A percentile compares a stretch with the other conserved stretches of the same genome.
Conservation (phyloP, 2,329 filamentous ascomycete genomes). For the Botrytis porri region DNA sequence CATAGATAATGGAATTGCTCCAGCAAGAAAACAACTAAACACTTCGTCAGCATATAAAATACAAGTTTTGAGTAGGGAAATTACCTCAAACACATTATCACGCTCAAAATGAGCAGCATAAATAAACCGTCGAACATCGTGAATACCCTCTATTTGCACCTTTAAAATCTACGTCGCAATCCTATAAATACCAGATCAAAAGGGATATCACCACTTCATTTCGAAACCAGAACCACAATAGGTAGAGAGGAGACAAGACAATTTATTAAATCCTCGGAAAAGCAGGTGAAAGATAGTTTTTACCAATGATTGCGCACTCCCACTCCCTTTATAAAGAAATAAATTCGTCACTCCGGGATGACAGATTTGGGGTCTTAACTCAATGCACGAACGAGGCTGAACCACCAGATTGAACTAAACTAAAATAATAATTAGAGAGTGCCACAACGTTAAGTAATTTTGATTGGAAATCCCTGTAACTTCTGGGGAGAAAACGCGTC, state of each 20-base stretch:
- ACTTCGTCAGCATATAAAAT: not conserved
- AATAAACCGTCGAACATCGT: conserved; percentile 40
- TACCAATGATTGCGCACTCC: not conserved
- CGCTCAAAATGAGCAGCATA: conserved; percentile 39
- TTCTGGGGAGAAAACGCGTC: conserved; percentile 10
- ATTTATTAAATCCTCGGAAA: not conserved
- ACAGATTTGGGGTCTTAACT: conserved; percentile 19
- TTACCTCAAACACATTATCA: conserved; percentile 59
- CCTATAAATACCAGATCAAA: not conserved
- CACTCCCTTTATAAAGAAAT: conserved; percentile 15
- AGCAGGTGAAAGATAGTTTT: not conserved
- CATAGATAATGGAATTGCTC: conserved; percentile 86
- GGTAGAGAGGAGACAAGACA: not conserved
- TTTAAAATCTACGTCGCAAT: conserved; percentile 9
- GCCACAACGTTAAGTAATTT: not conserved
- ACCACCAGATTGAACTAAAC: not conserved
- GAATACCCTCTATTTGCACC: conserved; percentile 9
- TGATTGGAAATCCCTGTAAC: conserved; percentile 5
- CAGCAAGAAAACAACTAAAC: conserved; percentile 84
- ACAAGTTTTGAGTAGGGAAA: conserved; percentile 30
- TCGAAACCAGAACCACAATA: not conserved
- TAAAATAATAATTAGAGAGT: not conserved
- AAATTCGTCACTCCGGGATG: conserved; percentile 14
- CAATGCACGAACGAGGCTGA: conserved; percentile 19
- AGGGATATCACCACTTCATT: conserved; percentile 14